Conservation (phyloP, 148 eudicot genomes). For the Heliosperma pusillum region DNA sequence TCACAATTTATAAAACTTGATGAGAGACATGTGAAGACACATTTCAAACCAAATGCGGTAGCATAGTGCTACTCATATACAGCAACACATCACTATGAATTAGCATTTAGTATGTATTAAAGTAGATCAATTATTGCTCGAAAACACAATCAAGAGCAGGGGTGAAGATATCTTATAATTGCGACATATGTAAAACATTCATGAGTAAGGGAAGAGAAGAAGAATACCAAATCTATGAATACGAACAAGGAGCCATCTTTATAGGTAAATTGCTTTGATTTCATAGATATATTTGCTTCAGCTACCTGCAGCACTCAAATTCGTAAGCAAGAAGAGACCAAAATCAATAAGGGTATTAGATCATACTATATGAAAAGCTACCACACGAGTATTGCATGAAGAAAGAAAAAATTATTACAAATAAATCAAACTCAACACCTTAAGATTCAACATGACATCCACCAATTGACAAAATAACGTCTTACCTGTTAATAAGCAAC, state of each 20-base stretch:
- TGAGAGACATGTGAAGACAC: no score
- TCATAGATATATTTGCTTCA: slow-evolving; percentile 71
- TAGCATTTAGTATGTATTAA: not conserved
- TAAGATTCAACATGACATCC: no score
- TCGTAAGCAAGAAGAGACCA: slow-evolving; percentile 12
- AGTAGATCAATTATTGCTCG: not conserved
- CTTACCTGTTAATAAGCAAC: no score
- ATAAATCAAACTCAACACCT: no score
- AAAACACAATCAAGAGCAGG: not conserved
- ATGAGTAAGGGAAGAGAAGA: not conserved
- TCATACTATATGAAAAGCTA: not conserved
- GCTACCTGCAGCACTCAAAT: slow-evolving; percentile 43
- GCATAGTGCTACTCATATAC: not conserved
- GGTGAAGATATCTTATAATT: not conserved
- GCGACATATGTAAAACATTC: not conserved
- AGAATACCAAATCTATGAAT: slow-evolving; percentile 87
- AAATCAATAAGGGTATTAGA: not conserved
- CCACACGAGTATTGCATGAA: not conserved
- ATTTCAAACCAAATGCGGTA: no score
- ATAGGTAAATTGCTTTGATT: slow-evolving; percentile 88
- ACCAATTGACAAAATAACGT: no score
- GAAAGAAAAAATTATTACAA: no score
- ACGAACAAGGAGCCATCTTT: slow-evolving; percentile 78
- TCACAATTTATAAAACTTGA: no score
- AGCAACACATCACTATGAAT: no score